These are phyloP conservation scores for Amanita muscaria DNA, from an alignment of 768 basidiomycete species.

Conservation along the genomic window DNA sequence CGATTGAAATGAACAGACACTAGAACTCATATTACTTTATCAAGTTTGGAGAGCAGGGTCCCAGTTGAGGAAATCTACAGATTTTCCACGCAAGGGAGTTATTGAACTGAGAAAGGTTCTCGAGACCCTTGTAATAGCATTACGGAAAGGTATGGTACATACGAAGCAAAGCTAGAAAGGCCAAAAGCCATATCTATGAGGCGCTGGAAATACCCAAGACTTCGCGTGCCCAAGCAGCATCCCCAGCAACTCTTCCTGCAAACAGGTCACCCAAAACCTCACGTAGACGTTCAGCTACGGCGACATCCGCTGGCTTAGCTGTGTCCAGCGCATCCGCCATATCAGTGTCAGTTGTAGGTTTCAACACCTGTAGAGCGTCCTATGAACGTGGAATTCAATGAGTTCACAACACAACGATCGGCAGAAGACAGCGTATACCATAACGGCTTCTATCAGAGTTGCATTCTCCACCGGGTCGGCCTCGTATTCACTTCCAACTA, in stretches of 20 bases:
- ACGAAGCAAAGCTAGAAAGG: too few species aligned
- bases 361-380: conserved; percentile 57
- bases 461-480: conserved; percentile 29
- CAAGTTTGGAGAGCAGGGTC: too few species aligned
- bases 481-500: conserved; percentile 60
- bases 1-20: too few species aligned
- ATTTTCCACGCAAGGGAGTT: too few species aligned
- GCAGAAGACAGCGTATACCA: conserved; percentile 35
- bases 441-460: conserved; percentile 47
- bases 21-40: too few species aligned
- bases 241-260: conserved; percentile 43
- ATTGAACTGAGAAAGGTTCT: too few species aligned
- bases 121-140: too few species aligned
- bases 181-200: too few species aligned
- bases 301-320: conserved; percentile 37
- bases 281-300: conserved; percentile 35
- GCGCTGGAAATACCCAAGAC: conserved; percentile 7
- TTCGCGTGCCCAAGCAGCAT: conserved; percentile 55
- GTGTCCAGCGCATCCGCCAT: conserved; percentile 51
- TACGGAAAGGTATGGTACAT: too few species aligned
- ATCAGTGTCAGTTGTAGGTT: conserved; percentile 37
- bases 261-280: conserved; percentile 57
- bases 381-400: conserved; percentile 17
- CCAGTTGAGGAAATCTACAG: too few species aligned
- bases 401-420: not conserved